Base-by-base conservation (phyloP, 1,284 basidiomycete genomes). In the Puccinia horiana region DNA sequence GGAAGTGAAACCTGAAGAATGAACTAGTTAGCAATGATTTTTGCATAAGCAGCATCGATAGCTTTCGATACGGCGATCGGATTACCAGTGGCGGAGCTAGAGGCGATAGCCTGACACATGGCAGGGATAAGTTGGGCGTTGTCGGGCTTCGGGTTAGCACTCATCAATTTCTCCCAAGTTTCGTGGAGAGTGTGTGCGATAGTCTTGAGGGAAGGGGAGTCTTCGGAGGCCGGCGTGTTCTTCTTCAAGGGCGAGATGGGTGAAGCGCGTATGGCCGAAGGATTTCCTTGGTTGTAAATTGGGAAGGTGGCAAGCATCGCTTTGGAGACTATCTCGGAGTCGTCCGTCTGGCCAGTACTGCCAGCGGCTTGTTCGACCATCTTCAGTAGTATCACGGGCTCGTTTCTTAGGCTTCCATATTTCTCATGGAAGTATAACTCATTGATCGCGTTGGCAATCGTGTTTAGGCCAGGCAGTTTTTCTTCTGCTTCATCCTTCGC, bases 341-440 rank as follows among this genome's bases (percentile, higher is more conserved):
- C 65, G 26, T 47, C 76, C n/a, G 29, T 56, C 54, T 52, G 35
- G 12, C 61, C 44, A 70, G 29, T 52, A 47, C 14, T 54, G 18
- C 63, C 65, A 23, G 20, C 63, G 37, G 76, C 76, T 49, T 70
- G 76, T 18, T 65, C 76, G 67, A 70, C 49, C n/a, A 54, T 37
- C 35, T 42, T 47, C 32, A 79, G 26, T 20, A 79, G 49, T 35
- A 26, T 47, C 6, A 47, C 35, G 23, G 76, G 65, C 23, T 79
- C 63, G 49, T 67, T 52, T 35, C 63, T 42, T 16, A 12, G 37
- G 54, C 54, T 61, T 37, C 47, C 49, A 9, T 52, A 56, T 42
- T 70, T 79, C 2, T 70, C 47, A n/a, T 79, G 35, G 26, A 69
- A 69, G 49, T 79, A 70, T 18, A 79, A 18, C 63, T 79, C 47